Evolutionary conservation across 2,329 filamentous ascomycete genomes (phyloP).

Genomic region (Thielaviopsis populi): DNA sequence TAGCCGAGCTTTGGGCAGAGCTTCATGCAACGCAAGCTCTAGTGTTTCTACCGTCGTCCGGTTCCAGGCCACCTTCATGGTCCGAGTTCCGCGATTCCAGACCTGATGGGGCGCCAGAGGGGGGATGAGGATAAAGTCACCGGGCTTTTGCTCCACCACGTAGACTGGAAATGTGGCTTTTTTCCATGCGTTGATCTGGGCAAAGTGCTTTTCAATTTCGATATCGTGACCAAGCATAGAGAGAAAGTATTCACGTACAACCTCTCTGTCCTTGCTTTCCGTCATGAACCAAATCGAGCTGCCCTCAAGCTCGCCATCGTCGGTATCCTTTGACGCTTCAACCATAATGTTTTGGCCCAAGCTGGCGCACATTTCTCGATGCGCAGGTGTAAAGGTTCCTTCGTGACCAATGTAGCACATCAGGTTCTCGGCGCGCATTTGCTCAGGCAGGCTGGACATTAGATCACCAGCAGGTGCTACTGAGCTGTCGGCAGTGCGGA

Average conservation of each 20-base stretch:
- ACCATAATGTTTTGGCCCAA: conserved; percentile 98
- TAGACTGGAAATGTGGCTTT: conserved; percentile 87
- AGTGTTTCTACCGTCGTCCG: conserved; percentile 84
- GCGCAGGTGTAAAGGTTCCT: conserved; percentile 88
- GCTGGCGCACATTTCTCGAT: conserved; percentile 95
- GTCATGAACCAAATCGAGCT: conserved; percentile 99
- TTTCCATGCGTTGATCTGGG: conserved; percentile 89
- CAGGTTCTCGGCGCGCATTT: conserved; percentile 87
- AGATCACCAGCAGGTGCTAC: conserved; percentile 70
- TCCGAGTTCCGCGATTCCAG: conserved; percentile 91
- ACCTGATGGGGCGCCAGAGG: conserved; percentile 92
- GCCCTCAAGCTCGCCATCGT: conserved; percentile 63
- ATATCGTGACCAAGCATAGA: conserved; percentile 91
- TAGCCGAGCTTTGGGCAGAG: conserved; percentile 71
- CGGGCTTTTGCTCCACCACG: conserved; percentile 75
- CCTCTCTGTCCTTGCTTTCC: conserved; percentile 76
- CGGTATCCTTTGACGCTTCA: conserved; percentile 54
- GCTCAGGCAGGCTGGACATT: conserved; percentile 77
- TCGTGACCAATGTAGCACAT: conserved; percentile 99
- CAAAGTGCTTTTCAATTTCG: conserved; percentile 93
- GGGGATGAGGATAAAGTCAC: conserved; percentile 87
- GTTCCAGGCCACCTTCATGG: conserved; percentile 98
- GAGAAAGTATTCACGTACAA: conserved; percentile 86
- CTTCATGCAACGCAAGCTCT: conserved; percentile 70
- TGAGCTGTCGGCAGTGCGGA: conserved; percentile 22